phyloP scores from a whole-genome alignment of 768 basidiomycete genomes.

The Pleurotus djamor region DNA sequence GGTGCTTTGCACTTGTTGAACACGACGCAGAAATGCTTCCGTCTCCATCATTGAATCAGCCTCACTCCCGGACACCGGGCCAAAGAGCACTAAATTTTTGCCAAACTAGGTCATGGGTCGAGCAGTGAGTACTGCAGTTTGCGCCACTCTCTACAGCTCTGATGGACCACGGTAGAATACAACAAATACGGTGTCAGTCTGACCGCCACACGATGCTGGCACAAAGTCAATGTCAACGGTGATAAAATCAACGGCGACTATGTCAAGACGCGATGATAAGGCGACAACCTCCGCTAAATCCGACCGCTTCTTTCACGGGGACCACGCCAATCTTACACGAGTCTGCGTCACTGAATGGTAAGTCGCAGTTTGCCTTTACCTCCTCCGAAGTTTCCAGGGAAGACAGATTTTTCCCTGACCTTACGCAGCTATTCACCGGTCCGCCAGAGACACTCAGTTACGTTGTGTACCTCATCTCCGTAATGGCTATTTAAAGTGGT shows the following conservation, averaged over 20 bases:
- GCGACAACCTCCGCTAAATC: not conserved
- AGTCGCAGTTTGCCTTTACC: not conserved
- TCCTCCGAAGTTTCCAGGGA: not conserved
- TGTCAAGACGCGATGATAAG: not conserved
- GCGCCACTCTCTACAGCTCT: too few relatives aligned
- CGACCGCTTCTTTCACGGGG: not conserved
- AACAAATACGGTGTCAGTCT: too few relatives aligned
- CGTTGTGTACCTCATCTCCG: not conserved
- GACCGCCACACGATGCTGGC: not conserved
- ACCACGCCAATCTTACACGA: not conserved
- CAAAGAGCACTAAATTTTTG: not conserved
- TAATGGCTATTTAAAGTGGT: not conserved
- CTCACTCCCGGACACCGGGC: not conserved
- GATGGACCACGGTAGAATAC: too few relatives aligned
- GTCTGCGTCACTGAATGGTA: not conserved
- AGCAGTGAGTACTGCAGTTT: not conserved
- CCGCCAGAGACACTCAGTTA: not conserved
- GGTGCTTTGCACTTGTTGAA: constrained; percentile 6
- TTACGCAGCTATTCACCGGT: not conserved
- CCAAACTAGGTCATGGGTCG: not conserved
- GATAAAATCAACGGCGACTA: not conserved
- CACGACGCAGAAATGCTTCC: constrained; percentile 15
- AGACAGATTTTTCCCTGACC: not conserved
- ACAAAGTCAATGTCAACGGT: not conserved
- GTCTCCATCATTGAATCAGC: not conserved